Conservation (phyloP, 31 red algal genomes). For the Porphyra umbilicalis region DNA sequence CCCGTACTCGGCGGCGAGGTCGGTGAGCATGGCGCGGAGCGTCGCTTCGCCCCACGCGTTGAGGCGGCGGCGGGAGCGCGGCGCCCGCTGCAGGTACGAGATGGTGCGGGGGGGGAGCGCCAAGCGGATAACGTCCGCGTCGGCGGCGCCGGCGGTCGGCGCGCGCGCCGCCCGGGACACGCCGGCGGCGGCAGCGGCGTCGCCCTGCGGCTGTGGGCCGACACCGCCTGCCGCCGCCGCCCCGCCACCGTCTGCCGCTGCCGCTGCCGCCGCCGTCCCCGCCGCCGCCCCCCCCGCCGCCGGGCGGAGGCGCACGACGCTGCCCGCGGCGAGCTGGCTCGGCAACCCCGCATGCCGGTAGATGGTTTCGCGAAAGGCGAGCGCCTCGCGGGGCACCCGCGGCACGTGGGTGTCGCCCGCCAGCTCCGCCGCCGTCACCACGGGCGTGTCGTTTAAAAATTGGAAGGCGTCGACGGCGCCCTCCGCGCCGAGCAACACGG, state of each 20-base stretch:
- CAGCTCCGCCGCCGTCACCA: constrained; percentile 27
- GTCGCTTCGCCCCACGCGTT: constrained; percentile 22
- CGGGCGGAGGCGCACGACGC: not conserved
- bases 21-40: constrained; percentile 1
- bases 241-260: no score
- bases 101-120: constrained; percentile 27
- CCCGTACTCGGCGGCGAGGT: constrained; percentile 16
- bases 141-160: constrained; percentile 8
- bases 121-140: constrained; percentile 9
- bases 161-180: no score
- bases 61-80: constrained; percentile 42
- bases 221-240: no score
- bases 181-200: no score
- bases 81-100: constrained; percentile 33
- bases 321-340: not conserved
- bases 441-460: constrained; percentile 64
- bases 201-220: no score
- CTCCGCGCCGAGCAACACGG: constrained; percentile 52
- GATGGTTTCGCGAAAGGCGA: constrained; percentile 52
- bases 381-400: constrained; percentile 45
- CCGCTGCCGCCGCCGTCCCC: not conserved
- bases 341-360: constrained; percentile 12
- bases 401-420: constrained; percentile 52
- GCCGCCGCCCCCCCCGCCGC: not conserved
- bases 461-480: constrained; percentile 58